Conservation (phyloP, 2,329 filamentous ascomycete species). For the Xylariaceae sp. region DNA sequence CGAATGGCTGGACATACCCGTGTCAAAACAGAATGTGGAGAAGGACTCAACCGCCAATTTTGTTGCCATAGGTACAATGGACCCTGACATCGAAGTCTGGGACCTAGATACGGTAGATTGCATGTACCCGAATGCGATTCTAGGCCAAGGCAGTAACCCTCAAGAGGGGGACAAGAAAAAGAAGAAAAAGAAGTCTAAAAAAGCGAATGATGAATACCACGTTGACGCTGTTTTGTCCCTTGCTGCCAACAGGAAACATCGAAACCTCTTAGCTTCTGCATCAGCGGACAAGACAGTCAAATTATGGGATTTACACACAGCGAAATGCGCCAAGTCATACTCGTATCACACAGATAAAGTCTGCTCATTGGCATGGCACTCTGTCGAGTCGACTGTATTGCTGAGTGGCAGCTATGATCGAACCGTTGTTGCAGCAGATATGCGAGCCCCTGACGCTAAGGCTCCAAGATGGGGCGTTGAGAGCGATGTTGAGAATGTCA, state of each 20-base stretch:
- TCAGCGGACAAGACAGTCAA: constrained; percentile 98
- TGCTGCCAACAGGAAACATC: constrained; percentile 88
- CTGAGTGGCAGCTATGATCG: constrained; percentile 94
- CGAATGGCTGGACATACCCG: constrained; percentile 94
- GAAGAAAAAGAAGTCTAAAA: constrained; percentile 88
- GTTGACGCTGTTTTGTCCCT: constrained; percentile 92
- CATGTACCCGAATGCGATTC: constrained; percentile 97
- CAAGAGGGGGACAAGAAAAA: constrained; percentile 70
- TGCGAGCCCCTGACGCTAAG: constrained; percentile 86
- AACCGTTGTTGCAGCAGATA: constrained; percentile 91
- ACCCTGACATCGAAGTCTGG: constrained; percentile 98
- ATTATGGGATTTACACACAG: constrained; percentile 93
- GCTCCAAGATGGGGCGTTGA: constrained; percentile 89
- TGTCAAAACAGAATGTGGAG: constrained; percentile 67
- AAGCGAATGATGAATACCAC: constrained; percentile 89
- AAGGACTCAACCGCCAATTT: constrained; percentile 80
- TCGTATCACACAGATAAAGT: constrained; percentile 96
- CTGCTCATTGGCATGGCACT: constrained; percentile 93
- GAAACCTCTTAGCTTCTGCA: constrained; percentile 90
- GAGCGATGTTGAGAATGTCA: constrained; percentile 89
- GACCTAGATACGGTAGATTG: constrained; percentile 93
- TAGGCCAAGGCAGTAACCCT: constrained; percentile 70
- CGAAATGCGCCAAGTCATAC: constrained; percentile 94
- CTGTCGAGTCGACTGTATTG: constrained; percentile 81
- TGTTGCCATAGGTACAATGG: constrained; percentile 94